Conservation (phyloP, 176 grass and related monocot species). For the Musa troglodytarum region DNA sequence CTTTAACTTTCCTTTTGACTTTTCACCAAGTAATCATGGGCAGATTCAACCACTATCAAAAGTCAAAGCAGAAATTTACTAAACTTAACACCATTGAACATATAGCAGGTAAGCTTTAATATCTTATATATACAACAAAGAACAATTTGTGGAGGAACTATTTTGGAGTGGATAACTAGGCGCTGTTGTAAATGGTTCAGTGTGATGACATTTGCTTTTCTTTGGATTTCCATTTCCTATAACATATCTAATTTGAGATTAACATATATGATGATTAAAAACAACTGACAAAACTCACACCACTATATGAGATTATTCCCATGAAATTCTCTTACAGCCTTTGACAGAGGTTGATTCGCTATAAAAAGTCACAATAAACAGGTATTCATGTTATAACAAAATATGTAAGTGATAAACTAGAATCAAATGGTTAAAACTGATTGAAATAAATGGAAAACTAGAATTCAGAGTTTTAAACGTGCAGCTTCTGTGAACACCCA, state of each 20-base stretch:
- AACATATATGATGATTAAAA: not conserved
- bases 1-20: no score
- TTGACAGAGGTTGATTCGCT: not conserved
- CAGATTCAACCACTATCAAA: no score
- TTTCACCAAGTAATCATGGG: no score
- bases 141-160: not conserved
- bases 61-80: no score
- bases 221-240: no score
- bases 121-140: not conserved
- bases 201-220: no score
- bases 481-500: not conserved
- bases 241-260: no score
- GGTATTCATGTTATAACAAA: not conserved
- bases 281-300: not conserved
- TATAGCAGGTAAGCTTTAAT: no score
- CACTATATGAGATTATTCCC: not conserved
- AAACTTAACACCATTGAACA: no score
- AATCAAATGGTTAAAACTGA: not conserved
- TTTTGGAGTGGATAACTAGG: not conserved
- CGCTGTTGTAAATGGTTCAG: not conserved
- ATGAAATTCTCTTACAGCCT: not conserved
- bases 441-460: not conserved
- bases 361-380: not conserved
- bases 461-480: not conserved
- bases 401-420: not conserved